These are phyloP conservation scores for Oryza glaberrima DNA, from an alignment of 176 grass and related monocot genomes.

Conservation along the genomic window DNA sequence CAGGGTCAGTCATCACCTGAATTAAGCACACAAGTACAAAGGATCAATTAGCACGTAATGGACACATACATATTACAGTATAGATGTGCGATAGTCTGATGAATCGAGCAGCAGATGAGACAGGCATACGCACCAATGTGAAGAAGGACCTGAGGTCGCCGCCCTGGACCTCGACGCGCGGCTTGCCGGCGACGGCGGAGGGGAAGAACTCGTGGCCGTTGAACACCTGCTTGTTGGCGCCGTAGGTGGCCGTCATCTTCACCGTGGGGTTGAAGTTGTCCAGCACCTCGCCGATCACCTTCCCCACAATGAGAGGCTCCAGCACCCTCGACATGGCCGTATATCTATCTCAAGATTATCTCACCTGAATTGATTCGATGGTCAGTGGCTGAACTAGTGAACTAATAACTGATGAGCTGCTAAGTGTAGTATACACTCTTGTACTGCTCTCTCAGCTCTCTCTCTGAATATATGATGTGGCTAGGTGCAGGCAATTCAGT, in stretches of 20 bases:
- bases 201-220: slow-evolving; percentile 94
- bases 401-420: too few species aligned
- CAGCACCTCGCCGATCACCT: slow-evolving; percentile 87
- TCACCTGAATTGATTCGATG: too few species aligned
- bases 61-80: not conserved
- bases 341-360: too few species aligned
- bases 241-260: slow-evolving; percentile 77
- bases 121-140: slow-evolving; percentile 60
- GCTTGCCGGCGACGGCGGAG: slow-evolving; percentile 61
- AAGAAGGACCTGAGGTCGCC: slow-evolving; percentile 80
- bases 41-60: not conserved
- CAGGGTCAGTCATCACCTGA: slow-evolving; percentile 88
- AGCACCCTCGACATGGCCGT: slow-evolving; percentile 58
- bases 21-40: slow-evolving; percentile 41
- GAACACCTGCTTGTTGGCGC: slow-evolving; percentile 74
- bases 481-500: not conserved
- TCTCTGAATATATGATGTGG: slow-evolving; percentile 7
- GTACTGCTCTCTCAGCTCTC: not conserved
- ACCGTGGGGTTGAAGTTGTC: slow-evolving; percentile 72
- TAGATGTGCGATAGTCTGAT: not conserved
- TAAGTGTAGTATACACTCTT: not conserved
- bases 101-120: not conserved
- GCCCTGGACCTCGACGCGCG: slow-evolving; percentile 78
- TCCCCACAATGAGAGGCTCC: slow-evolving; percentile 78
- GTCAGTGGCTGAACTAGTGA: not conserved